These are phyloP conservation scores for Alternaria infectoria DNA, from an alignment of 2,329 filamentous ascomycete species.

Conservation along the genomic window DNA sequence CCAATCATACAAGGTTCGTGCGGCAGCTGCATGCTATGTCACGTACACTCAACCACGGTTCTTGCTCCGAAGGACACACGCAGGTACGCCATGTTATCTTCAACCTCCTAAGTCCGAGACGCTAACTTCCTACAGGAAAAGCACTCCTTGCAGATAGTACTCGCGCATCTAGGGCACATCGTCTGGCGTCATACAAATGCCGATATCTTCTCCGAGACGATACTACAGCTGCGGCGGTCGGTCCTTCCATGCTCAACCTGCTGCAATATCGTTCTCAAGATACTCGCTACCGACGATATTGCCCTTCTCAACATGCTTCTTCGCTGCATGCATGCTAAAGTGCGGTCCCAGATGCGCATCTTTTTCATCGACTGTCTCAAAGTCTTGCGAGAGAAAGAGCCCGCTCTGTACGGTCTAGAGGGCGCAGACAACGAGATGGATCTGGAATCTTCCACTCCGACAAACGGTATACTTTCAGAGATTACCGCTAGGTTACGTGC, in stretches of 20 bases:
- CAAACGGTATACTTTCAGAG: conserved; percentile 24
- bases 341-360: conserved; percentile 37
- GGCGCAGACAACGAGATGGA: conserved; percentile 38
- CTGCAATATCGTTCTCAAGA: conserved; percentile 66
- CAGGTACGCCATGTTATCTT: conserved; percentile 13
- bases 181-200: conserved; percentile 73
- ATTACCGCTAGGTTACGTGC: conserved; percentile 26
- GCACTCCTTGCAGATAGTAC: conserved; percentile 60
- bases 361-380: conserved; percentile 42
- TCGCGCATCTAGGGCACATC: conserved; percentile 77
- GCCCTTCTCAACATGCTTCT: conserved; percentile 68
- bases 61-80: conserved; percentile 57
- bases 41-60: conserved; percentile 55
- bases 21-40: conserved; percentile 65
- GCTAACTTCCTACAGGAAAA: conserved; percentile 48
- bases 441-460: conserved; percentile 13
- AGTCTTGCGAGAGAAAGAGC: conserved; percentile 42
- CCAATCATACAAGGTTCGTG: conserved; percentile 71
- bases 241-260: conserved; percentile 61
- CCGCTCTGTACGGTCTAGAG: conserved; percentile 34
- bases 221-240: conserved; percentile 59
- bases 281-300: conserved; percentile 63
- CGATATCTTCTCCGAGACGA: conserved; percentile 65
- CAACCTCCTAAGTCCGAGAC: not conserved
- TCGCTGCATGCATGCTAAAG: conserved; percentile 33